Conservation (phyloP, 1,284 basidiomycete genomes). For the Fomitopsis palustris region DNA sequence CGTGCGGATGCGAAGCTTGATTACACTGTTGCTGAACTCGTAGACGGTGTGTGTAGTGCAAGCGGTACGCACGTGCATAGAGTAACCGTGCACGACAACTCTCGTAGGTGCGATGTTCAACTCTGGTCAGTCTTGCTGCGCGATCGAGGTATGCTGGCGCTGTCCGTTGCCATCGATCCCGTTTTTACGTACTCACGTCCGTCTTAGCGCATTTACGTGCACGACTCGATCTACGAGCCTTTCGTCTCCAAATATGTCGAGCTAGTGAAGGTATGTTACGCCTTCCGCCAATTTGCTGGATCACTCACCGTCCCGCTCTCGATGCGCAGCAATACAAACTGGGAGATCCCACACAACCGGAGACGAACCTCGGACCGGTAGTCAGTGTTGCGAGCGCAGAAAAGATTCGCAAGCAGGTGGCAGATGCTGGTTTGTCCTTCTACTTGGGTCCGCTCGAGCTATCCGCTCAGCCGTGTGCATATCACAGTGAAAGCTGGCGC, state of each 20-base stretch:
- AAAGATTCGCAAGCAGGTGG: conserved; percentile 82
- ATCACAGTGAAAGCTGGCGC: conserved; percentile 72
- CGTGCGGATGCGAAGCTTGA: conserved; percentile 81
- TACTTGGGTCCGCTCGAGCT: not conserved
- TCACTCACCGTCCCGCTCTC: not conserved
- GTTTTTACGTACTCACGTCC: not conserved
- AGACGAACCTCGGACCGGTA: conserved; percentile 87
- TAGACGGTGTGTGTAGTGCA: conserved; percentile 62
- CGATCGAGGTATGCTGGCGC: conserved; percentile 60
- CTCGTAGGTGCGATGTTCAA: conserved; percentile 85
- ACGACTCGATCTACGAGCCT: conserved; percentile 75
- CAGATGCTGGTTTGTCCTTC: conserved; percentile 64
- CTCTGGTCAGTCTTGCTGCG: conserved; percentile 91
- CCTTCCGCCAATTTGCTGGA: not conserved
- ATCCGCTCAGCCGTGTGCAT: too few relatives aligned
- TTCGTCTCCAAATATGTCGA: conserved; percentile 81
- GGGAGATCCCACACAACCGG: conserved; percentile 76
- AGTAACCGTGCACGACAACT: not conserved
- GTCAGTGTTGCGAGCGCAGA: conserved; percentile 83
- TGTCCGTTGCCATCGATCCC: not conserved
- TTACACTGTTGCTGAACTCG: conserved; percentile 82
- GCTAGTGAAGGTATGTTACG: conserved; percentile 56
- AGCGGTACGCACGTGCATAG: not conserved
- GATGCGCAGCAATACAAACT: conserved; percentile 66
- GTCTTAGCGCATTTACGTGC: conserved; percentile 86